Percentiles rank a stretch among this genome's conserved stretches.
phyloP scores from a whole-genome alignment of 352 stramenopile genomes.

The Phytophthora chlamydospora region DNA sequence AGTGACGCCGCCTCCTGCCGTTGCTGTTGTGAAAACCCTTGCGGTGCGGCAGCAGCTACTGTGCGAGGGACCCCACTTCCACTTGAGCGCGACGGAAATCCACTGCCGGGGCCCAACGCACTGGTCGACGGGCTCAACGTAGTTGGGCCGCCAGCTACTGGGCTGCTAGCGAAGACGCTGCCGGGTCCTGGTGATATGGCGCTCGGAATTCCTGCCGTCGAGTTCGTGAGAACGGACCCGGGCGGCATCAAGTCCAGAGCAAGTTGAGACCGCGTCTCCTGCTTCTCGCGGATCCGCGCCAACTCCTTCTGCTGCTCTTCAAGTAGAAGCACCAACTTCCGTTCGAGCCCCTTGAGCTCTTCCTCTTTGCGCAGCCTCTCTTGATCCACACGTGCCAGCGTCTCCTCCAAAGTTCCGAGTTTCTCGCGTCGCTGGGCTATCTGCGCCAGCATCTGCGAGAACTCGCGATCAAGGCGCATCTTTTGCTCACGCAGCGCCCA shows the following conservation, averaged over 20 bases:
- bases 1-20: conserved; percentile 90
- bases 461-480: conserved; percentile 94
- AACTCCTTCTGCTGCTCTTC: conserved; percentile 95
- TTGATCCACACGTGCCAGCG: conserved; percentile 86
- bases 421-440: conserved; percentile 93
- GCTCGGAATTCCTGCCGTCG: conserved; percentile 6
- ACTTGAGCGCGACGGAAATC: conserved; percentile 11
- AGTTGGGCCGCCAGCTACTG: conserved; percentile 23
- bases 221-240: conserved; percentile 5
- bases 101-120: conserved; percentile 4
- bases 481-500: conserved; percentile 93
- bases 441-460: conserved; percentile 93
- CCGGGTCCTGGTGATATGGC: conserved; percentile 11
- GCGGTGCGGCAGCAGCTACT: conserved; percentile 3
- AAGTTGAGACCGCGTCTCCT: conserved; percentile 55
- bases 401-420: conserved; percentile 86
- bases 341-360: conserved; percentile 92
- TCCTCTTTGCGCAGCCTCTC: conserved; percentile 92
- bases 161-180: conserved; percentile 33
- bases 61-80: neutral
- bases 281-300: conserved; percentile 66
- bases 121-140: conserved; percentile 23
- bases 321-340: conserved; percentile 94
- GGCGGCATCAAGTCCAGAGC: conserved; percentile 51
- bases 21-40: conserved; percentile 77